Evolutionary conservation across 2,329 filamentous ascomycete species (phyloP).

Genomic region (Stachybotrys chartarum): DNA sequence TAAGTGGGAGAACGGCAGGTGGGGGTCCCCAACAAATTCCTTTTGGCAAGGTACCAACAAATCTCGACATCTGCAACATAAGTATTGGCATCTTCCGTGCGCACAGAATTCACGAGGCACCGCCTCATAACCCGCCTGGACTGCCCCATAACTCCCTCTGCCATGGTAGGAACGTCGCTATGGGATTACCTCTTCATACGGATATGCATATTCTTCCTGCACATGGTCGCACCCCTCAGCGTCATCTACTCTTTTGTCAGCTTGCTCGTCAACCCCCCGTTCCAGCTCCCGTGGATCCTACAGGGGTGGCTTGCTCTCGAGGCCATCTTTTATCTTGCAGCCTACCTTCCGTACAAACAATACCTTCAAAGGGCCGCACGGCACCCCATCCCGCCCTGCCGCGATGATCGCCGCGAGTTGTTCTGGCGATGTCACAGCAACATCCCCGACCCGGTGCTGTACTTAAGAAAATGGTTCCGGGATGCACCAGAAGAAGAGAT

Average conservation of each 20-base stretch:
- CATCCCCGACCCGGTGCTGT: constrained; percentile 44
- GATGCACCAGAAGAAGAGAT: constrained; percentile 45
- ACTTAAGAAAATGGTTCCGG: constrained; percentile 51
- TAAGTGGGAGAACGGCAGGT: too few species aligned
- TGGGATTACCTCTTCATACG: constrained; percentile 31
- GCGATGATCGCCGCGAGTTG: constrained; percentile 38
- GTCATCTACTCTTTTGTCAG: constrained; percentile 34
- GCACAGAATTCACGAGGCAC: too few species aligned
- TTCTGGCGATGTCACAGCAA: constrained; percentile 44
- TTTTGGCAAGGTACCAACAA: too few species aligned
- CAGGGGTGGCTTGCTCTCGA: constrained; percentile 42
- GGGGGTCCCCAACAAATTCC: too few species aligned
- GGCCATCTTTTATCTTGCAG: constrained; percentile 42
- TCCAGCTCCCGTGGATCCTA: constrained; percentile 22
- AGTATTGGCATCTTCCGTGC: too few species aligned
- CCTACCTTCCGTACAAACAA: constrained; percentile 44
- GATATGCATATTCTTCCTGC: constrained; percentile 37
- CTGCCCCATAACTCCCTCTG: not conserved
- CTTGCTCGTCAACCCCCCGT: constrained; percentile 13
- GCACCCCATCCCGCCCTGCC: constrained; percentile 35
- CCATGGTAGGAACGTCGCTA: constrained; percentile 6
- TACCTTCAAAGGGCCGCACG: constrained; percentile 42
- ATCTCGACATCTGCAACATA: too few species aligned
- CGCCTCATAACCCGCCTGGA: too few species aligned
- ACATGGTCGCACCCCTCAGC: constrained; percentile 40